phyloP scores from a whole-genome alignment of 2,329 filamentous ascomycete genomes.

The Fusarium chuoi region DNA sequence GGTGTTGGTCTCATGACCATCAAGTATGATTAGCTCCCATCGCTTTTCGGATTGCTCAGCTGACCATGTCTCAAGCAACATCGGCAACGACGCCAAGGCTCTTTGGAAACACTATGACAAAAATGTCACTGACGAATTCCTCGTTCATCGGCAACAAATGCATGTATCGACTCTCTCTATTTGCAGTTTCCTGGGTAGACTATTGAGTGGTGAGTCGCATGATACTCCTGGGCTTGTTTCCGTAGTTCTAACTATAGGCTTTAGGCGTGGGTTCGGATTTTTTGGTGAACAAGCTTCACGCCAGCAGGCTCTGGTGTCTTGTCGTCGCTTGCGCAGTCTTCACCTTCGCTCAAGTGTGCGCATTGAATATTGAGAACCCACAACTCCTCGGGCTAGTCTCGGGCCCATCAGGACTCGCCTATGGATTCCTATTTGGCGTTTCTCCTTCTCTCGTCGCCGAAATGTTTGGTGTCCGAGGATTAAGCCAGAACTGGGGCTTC shows the following conservation, averaged over 20 bases:
- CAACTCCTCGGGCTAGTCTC: constrained; percentile 82
- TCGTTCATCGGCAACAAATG: constrained; percentile 84
- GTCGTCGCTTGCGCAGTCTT: constrained; percentile 82
- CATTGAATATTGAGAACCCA: constrained; percentile 80
- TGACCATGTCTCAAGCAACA: constrained; percentile 72
- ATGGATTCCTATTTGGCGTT: constrained; percentile 93
- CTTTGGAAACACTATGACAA: constrained; percentile 89
- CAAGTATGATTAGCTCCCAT: constrained; percentile 71
- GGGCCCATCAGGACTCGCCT: constrained; percentile 84
- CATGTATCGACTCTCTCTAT: constrained; percentile 96
- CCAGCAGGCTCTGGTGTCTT: constrained; percentile 91
- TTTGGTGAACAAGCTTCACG: constrained; percentile 81
- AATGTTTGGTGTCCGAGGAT: constrained; percentile 86
- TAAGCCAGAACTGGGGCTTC: constrained; percentile 95
- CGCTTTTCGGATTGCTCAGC: constrained; percentile 2
- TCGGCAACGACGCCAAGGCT: constrained; percentile 88
- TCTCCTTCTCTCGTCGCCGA: constrained; percentile 91
- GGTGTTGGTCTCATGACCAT: constrained; percentile 98
- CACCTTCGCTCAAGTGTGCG: constrained; percentile 79
- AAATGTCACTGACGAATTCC: constrained; percentile 75
- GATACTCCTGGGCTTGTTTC: neutral
- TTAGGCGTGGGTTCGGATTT: constrained; percentile 89
- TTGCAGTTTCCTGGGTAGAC: constrained; percentile 83
- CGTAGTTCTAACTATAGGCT: constrained; percentile 24
- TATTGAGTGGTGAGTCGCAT: constrained; percentile 72